A percentile compares a stretch with the other conserved stretches of the same genome.
Evolutionary conservation across 2,329 filamentous ascomycete genomes (phyloP).

Genomic region (Juglanconis sp.): DNA sequence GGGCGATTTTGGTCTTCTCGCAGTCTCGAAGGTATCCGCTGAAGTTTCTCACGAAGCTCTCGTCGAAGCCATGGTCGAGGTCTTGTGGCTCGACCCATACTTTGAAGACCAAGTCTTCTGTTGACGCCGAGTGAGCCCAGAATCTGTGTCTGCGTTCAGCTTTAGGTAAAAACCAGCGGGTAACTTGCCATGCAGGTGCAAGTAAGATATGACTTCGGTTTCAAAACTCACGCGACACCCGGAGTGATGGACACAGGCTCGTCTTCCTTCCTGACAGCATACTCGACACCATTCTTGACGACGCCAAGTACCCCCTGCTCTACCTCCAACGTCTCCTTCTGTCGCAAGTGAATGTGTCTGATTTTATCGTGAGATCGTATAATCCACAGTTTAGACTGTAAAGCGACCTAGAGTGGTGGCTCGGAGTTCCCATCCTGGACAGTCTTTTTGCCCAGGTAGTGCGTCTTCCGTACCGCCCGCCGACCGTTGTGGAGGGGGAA

Average conservation of each 20-base stretch:
- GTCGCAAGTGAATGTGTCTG: constrained; percentile 13
- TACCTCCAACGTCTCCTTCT: constrained; percentile 13
- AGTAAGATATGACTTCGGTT: neutral
- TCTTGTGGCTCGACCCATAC: constrained; percentile 14
- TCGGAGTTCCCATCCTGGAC: constrained; percentile 8
- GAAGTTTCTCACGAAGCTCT: constrained; percentile 14
- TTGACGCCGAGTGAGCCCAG: constrained; percentile 3
- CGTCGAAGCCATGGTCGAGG: constrained; percentile 14
- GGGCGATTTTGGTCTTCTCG: neutral
- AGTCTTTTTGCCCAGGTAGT: neutral
- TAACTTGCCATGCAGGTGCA: neutral
- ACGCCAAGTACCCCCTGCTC: constrained; percentile 11
- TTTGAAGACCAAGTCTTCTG: constrained; percentile 12
- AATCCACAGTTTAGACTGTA: neutral
- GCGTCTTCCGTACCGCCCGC: constrained; percentile 5
- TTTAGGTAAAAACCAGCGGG: neutral
- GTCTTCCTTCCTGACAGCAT: constrained; percentile 4
- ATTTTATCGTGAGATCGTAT: neutral
- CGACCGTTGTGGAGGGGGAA: neutral
- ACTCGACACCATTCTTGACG: constrained; percentile 4
- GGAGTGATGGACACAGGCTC: neutral
- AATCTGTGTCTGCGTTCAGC: neutral
- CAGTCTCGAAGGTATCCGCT: constrained; percentile 8
- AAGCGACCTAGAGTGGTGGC: constrained; percentile 9
- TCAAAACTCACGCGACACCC: constrained; percentile 2